Conservation (phyloP, 208 protist genomes). For the Trypanosoma mega region DNA sequence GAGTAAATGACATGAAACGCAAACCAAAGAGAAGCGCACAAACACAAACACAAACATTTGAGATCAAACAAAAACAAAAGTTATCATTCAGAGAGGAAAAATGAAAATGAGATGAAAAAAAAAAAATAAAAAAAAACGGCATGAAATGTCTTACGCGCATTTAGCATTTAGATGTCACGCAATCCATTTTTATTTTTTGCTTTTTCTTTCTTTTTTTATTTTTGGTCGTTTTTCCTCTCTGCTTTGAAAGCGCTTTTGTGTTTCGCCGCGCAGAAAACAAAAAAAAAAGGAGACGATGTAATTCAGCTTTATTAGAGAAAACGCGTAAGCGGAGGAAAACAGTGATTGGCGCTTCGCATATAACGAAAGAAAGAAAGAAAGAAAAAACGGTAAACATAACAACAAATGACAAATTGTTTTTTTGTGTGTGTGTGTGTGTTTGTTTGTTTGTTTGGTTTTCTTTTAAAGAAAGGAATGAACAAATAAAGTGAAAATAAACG, state of each 20-base stretch:
- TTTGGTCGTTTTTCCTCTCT: too few species aligned
- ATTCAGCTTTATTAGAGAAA: neutral
- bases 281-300: neutral
- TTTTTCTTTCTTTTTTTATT: constrained; percentile 25
- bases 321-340: neutral
- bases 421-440: constrained; percentile 1
- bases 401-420: neutral
- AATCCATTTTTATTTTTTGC: too few species aligned
- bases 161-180: constrained; percentile 21
- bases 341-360: neutral
- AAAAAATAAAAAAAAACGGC: constrained; percentile 11
- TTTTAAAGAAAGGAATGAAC: constrained; percentile 6
- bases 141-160: constrained; percentile 6
- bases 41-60: neutral
- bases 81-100: neutral
- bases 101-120: neutral
- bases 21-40: neutral
- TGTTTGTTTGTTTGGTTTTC: neutral
- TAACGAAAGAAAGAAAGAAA: neutral
- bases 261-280: too few species aligned
- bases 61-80: neutral
- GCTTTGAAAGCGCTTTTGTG: too few species aligned
- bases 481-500: constrained; percentile 3
- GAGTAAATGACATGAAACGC: too few species aligned
- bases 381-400: neutral